phyloP scores from a whole-genome alignment of 495 filamentous ascomycete genomes.

The Neurospora sp. region DNA sequence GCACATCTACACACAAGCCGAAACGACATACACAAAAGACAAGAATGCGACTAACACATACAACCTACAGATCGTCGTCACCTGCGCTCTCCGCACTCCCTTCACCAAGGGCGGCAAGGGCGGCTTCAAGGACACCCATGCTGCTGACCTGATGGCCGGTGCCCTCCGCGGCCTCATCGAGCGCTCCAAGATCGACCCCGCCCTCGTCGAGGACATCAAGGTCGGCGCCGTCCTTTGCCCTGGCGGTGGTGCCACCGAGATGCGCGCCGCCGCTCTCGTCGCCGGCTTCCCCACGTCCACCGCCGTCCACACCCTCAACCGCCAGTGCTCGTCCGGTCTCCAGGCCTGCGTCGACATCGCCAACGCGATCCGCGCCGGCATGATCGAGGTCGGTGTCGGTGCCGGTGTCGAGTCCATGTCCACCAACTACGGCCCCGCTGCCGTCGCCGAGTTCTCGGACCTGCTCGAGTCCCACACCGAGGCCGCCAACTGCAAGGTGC shows the following conservation, averaged over 20 bases:
- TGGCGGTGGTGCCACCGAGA: constrained; percentile 93
- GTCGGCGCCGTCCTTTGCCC: constrained; percentile 88
- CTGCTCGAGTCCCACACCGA: constrained; percentile 76
- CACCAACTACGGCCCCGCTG: constrained; percentile 78
- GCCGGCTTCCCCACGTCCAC: constrained; percentile 82
- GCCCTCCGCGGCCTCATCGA: constrained; percentile 71
- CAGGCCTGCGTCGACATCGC: constrained; percentile 90
- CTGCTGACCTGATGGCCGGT: constrained; percentile 76
- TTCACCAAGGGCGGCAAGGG: constrained; percentile 91
- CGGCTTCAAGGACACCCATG: constrained; percentile 86
- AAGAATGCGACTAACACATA: not conserved
- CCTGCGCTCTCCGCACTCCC: constrained; percentile 81
- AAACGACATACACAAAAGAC: not conserved
- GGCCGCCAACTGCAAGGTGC: constrained; percentile 91
- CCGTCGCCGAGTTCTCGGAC: constrained; percentile 90
- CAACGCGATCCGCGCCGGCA: constrained; percentile 75
- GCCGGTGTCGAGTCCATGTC: constrained; percentile 98
- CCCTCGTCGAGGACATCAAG: constrained; percentile 78
- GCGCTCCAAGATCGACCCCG: constrained; percentile 77
- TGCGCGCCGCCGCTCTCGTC: constrained; percentile 82
- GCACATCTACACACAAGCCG: constrained; percentile 6
- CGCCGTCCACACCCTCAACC: constrained; percentile 76
- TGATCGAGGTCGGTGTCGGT: constrained; percentile 93
- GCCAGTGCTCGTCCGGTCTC: constrained; percentile 83
- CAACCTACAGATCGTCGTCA: constrained; percentile 65